phyloP scores from a whole-genome alignment of 2,329 filamentous ascomycete genomes.

The Epichloe bromicola region DNA sequence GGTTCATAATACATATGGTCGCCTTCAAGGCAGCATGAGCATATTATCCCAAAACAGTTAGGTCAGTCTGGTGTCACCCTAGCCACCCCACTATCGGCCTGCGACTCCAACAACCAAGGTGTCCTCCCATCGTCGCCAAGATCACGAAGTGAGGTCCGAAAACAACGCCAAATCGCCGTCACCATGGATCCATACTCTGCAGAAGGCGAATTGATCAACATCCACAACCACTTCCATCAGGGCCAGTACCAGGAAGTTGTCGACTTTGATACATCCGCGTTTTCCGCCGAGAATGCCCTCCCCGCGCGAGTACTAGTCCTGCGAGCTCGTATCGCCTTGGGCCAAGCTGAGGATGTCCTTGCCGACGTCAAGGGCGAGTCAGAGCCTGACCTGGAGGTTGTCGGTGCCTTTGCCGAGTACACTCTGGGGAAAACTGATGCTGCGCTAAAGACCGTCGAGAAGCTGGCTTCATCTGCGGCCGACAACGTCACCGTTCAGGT shows the following conservation, averaged over 20 bases:
- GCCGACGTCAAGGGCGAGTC: conserved; percentile 52
- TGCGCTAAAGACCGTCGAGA: conserved; percentile 51
- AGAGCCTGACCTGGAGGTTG: conserved; percentile 62
- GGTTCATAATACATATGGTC: background rate
- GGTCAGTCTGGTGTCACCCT: background rate
- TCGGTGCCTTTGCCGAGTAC: conserved; percentile 62
- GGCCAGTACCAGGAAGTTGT: conserved; percentile 80
- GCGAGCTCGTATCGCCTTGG: conserved; percentile 72
- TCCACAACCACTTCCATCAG: conserved; percentile 59
- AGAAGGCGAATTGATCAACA: conserved; percentile 59
- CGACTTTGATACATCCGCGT: conserved; percentile 69
- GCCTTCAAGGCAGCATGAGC: background rate
- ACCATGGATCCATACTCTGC: conserved; percentile 58
- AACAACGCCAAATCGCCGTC: conserved; percentile 11
- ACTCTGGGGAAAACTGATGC: conserved; percentile 44
- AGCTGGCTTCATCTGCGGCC: conserved; percentile 49
- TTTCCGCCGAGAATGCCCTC: conserved; percentile 66
- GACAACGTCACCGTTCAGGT: conserved; percentile 77
- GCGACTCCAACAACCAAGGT: conserved; percentile 5
- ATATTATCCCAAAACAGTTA: background rate
- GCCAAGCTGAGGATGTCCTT: conserved; percentile 61
- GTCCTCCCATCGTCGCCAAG: conserved; percentile 4
- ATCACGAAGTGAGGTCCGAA: background rate
- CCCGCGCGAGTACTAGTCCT: conserved; percentile 67
- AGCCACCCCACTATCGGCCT: conserved; percentile 2